phyloP scores from a whole-genome alignment of 768 basidiomycete species.

The Suillus lakei region DNA sequence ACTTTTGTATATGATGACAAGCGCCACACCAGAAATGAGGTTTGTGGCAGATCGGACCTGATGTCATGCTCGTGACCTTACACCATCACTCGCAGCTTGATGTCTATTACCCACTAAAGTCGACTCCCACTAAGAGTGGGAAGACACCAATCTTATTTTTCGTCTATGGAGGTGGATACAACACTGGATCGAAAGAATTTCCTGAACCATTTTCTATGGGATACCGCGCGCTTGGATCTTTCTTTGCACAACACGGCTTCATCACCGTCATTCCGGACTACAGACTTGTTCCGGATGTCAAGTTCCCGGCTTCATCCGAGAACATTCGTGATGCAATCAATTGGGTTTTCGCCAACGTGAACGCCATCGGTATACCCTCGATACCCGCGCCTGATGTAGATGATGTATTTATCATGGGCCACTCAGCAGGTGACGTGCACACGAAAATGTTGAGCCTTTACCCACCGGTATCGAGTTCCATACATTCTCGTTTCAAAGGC shows the following conservation, averaged over 20 bases:
- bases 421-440: slow-evolving; percentile 66
- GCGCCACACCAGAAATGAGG: not conserved
- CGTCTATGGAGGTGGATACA: slow-evolving; percentile 71
- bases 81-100: slow-evolving; percentile 51
- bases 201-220: slow-evolving; percentile 52
- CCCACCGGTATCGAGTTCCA: slow-evolving; percentile 39
- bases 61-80: not conserved
- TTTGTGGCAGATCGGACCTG: not conserved
- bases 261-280: slow-evolving; percentile 73
- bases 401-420: slow-evolving; percentile 54
- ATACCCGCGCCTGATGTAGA: slow-evolving; percentile 43
- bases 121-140: slow-evolving; percentile 24
- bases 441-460: slow-evolving; percentile 49
- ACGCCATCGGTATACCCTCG: slow-evolving; percentile 18
- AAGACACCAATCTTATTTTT: slow-evolving; percentile 61
- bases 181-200: slow-evolving; percentile 51
- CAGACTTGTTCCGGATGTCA: slow-evolving; percentile 59
- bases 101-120: slow-evolving; percentile 59
- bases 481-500: slow-evolving; percentile 41
- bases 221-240: slow-evolving; percentile 63
- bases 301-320: slow-evolving; percentile 58
- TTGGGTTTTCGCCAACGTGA: slow-evolving; percentile 51
- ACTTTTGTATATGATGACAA: slow-evolving; percentile 59
- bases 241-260: slow-evolving; percentile 63
- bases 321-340: slow-evolving; percentile 64